Conservation (phyloP, 2,329 filamentous ascomycete genomes). For the Furcasterigmium furcatum region DNA sequence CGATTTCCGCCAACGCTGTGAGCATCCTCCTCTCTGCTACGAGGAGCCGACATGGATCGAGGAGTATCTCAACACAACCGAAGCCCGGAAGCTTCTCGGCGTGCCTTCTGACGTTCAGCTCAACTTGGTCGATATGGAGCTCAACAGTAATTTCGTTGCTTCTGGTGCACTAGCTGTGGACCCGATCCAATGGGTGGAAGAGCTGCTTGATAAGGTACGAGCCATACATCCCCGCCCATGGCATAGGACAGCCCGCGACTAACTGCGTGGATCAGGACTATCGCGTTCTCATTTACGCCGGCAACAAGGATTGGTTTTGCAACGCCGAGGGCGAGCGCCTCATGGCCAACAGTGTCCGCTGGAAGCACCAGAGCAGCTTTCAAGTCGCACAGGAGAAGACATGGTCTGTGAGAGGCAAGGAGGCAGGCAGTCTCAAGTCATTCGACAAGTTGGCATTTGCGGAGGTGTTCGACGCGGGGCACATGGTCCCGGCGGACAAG, state of each 20-base stretch:
- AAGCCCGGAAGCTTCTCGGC: background rate
- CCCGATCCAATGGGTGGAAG: background rate
- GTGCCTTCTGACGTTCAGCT: background rate
- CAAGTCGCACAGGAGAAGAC: background rate
- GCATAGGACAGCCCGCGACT: too few species aligned
- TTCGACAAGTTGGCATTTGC: background rate
- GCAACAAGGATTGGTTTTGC: slow-evolving; percentile 6
- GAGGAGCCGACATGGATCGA: slow-evolving; percentile 1
- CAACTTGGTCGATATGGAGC: background rate
- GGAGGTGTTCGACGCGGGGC: slow-evolving; percentile 2
- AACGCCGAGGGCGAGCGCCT: slow-evolving; percentile 1
- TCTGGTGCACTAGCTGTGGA: background rate
- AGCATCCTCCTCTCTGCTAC: background rate
- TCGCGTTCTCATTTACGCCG: slow-evolving; percentile 1
- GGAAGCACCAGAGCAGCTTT: slow-evolving; percentile 1
- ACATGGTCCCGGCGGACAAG: slow-evolving; percentile 4
- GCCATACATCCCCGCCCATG: background rate
- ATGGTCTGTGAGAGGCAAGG: background rate
- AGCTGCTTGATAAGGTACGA: background rate
- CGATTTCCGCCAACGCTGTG: background rate
- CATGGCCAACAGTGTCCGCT: slow-evolving; percentile 2
- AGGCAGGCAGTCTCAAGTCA: background rate
- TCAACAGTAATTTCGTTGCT: background rate
- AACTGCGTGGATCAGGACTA: background rate
- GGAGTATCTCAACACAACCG: background rate